These are phyloP conservation scores for Buddleja alternifolia DNA, from an alignment of 257 asterid species.

Conservation along the genomic window DNA sequence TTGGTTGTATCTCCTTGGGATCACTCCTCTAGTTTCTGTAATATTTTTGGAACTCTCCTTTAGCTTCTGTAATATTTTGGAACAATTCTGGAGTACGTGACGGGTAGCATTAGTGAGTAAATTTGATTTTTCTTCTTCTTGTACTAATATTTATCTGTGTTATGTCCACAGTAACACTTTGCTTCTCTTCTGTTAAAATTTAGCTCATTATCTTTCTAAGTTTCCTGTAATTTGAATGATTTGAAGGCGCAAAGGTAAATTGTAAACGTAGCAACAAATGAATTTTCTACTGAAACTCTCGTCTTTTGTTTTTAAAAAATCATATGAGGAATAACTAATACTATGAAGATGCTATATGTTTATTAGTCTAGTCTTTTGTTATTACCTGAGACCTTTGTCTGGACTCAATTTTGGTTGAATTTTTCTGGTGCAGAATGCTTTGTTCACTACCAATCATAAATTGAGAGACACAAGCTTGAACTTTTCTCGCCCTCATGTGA, in stretches of 20 bases:
- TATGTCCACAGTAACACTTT: not conserved
- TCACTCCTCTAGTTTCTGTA: not conserved
- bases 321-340: not conserved
- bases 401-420: slow-evolving; percentile 8
- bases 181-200: not conserved
- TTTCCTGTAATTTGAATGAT: not conserved
- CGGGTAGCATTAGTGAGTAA: no score
- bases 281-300: not conserved
- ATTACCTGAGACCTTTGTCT: not conserved
- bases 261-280: not conserved
- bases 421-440: slow-evolving; percentile 44
- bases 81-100: no score
- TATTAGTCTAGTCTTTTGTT: no score
- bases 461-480: slow-evolving; percentile 26
- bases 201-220: not conserved
- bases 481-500: slow-evolving; percentile 35
- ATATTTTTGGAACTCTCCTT: not conserved
- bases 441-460: slow-evolving; percentile 29
- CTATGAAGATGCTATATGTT: not conserved
- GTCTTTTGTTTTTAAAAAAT: not conserved
- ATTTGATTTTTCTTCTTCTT: no score
- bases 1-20: slow-evolving; percentile 1
- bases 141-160: not conserved
- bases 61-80: no score
- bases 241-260: not conserved